Base-by-base conservation (phyloP, 1,139 yeast species). In the Kodamaea ohmeri region DNA sequence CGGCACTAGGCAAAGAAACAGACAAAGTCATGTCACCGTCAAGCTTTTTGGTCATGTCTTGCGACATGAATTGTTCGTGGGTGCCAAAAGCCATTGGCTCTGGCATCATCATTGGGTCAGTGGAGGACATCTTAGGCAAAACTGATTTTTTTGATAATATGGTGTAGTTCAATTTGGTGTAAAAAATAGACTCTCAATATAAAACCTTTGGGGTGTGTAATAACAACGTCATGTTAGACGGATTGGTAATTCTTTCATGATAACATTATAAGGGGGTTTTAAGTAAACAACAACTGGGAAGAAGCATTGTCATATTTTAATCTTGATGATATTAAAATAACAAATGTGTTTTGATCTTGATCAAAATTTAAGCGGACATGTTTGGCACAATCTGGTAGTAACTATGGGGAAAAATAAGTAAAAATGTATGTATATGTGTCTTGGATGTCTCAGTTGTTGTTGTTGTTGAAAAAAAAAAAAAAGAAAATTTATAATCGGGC, bases 331-430 rank as follows among this genome's bases (percentile, higher is more conserved):
- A 33, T 26, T 37, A 40, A 33, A 37, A 37, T 39, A 41, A 41
- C 38, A 32, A 28, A 17, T 25, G 34, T 24, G 32, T 30, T 40
- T 34, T 38, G 27, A 36, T 22, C 25, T 35, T 40, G 34, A 17
- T 27, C 39, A 34, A 27, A 38, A 24, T 61, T 63, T 63, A 63
- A 53, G 65, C 65, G 60, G 63, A 61, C 69, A 63, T 63, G 50
- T 53, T 58, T 45, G 45, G 39, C 31, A 25, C 35, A 15, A 24
- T 30, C 13, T 34, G 32, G 35, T 43, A 39, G 39, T 32, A 42
- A 31, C 16, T 20, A 30, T 37, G 44, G 37, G 38, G 36, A 42
- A 39, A 38, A 36, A 29, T 36, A 39, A 15, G 27, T 20, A 27
- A 39, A 34, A 26, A 27, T 13, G 19, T 35, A 16, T 33, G n/a